phyloP scores from a whole-genome alignment of 495 filamentous ascomycete genomes.

The Haplographium delicatum region DNA sequence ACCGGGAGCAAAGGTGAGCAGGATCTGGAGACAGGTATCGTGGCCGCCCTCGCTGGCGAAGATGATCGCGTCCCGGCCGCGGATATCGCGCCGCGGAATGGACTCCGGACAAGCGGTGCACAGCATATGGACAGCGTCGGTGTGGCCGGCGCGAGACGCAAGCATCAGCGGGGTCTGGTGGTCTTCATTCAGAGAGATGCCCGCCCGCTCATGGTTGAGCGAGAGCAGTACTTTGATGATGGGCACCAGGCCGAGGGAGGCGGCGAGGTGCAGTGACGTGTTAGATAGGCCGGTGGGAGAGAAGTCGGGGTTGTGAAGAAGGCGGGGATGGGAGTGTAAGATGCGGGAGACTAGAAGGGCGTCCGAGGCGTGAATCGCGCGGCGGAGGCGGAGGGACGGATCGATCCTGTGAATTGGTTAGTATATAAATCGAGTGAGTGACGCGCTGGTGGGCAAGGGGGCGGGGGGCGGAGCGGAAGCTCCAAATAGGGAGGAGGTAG shows the following conservation, averaged over 20 bases:
- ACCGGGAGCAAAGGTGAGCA: conserved; percentile 48
- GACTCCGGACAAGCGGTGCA: conserved; percentile 34
- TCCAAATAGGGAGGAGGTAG: neutral
- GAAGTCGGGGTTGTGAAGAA: conserved; percentile 66
- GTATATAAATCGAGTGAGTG: neutral
- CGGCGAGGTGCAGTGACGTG: conserved; percentile 73
- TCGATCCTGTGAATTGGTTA: conserved; percentile 51
- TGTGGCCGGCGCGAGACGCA: conserved; percentile 51
- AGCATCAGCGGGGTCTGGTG: conserved; percentile 69
- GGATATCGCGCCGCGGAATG: conserved; percentile 48
- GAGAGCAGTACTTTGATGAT: conserved; percentile 52
- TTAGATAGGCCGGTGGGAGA: conserved; percentile 49
- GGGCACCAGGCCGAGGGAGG: conserved; percentile 56
- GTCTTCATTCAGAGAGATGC: conserved; percentile 61
- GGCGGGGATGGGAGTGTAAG: conserved; percentile 58
- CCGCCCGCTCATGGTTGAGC: conserved; percentile 51
- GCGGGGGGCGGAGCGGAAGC: neutral
- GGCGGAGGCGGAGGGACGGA: conserved; percentile 57
- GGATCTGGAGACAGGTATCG: conserved; percentile 54
- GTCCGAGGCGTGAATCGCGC: conserved; percentile 69
- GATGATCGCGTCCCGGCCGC: conserved; percentile 55
- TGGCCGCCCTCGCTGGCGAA: conserved; percentile 49
- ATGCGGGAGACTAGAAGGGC: conserved; percentile 67
- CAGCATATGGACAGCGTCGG: conserved; percentile 56
- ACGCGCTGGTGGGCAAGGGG: neutral